These are phyloP conservation scores for Croton setiger DNA, from an alignment of 441 rosid species.

Conservation along the genomic window DNA sequence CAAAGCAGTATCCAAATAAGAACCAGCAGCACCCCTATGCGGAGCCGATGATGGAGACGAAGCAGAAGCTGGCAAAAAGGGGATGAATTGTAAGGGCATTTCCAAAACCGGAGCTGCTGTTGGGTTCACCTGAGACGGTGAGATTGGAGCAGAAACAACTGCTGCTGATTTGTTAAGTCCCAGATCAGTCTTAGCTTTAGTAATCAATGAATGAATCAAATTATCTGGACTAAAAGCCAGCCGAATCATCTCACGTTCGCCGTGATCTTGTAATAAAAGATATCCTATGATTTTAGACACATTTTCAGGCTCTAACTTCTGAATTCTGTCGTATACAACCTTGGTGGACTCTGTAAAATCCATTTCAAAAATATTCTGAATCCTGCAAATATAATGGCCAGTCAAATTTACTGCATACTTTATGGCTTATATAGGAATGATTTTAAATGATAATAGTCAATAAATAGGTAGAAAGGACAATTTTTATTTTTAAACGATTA, in stretches of 20 bases:
- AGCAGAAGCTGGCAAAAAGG: slow-evolving; percentile 29
- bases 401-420: background rate
- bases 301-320: slow-evolving; percentile 74
- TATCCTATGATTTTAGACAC: slow-evolving; percentile 81
- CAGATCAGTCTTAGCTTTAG: slow-evolving; percentile 61
- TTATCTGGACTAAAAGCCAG: slow-evolving; percentile 76
- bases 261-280: slow-evolving; percentile 66
- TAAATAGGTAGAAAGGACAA: background rate
- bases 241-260: slow-evolving; percentile 78
- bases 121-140: slow-evolving; percentile 35
- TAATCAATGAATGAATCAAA: slow-evolving; percentile 49
- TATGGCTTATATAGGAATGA: background rate
- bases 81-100: slow-evolving; percentile 35
- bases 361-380: slow-evolving; percentile 42
- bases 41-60: slow-evolving; percentile 25
- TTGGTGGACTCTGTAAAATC: slow-evolving; percentile 77
- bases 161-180: slow-evolving; percentile 37
- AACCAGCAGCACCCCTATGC: slow-evolving; percentile 26
- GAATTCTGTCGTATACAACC: slow-evolving; percentile 71
- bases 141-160: slow-evolving; percentile 29
- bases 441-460: background rate
- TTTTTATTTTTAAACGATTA: background rate
- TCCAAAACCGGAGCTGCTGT: slow-evolving; percentile 27
- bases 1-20: slow-evolving; percentile 36
- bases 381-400: slow-evolving; percentile 29